phyloP scores from a whole-genome alignment of 192 early-diverging fungal species.

The Globomyces pollinis-pini region DNA sequence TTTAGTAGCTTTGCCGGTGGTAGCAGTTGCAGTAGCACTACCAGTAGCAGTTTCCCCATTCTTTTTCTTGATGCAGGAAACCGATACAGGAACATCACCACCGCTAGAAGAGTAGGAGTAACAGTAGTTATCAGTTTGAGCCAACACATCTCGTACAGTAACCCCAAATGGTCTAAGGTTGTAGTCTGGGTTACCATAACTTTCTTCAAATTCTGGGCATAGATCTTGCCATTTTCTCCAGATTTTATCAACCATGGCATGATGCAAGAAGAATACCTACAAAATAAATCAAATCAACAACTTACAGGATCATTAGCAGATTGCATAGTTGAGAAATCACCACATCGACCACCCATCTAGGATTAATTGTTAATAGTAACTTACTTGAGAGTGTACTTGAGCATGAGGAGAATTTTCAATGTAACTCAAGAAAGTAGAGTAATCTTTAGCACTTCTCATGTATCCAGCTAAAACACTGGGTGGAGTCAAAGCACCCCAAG shows the following conservation, averaged over 20 bases:
- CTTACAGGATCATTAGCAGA: constrained; percentile 52
- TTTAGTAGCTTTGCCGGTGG: no score
- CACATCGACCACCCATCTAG: constrained; percentile 47
- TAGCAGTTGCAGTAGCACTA: no score
- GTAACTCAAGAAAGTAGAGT: constrained; percentile 20
- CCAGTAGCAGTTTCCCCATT: no score
- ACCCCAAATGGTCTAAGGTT: background rate
- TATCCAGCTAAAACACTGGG: background rate
- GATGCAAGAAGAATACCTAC: constrained; percentile 63
- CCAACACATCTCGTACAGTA: background rate
- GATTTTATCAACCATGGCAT: constrained; percentile 56
- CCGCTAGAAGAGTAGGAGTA: background rate
- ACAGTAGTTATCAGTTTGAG: background rate
- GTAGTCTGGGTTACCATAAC: background rate
- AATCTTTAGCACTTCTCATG: constrained; percentile 4
- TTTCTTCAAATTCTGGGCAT: constrained; percentile 18
- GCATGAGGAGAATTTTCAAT: constrained; percentile 29
- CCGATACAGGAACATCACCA: background rate
- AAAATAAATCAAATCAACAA: no score
- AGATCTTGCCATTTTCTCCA: constrained; percentile 52
- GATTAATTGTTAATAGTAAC: no score
- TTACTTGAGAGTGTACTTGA: constrained; percentile 26
- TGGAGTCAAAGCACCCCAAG: constrained; percentile 1
- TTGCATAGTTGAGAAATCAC: constrained; percentile 41
- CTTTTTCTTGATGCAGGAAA: no score